Conservation (phyloP, 2,329 filamentous ascomycete species). For the Diaporthe velutina region DNA sequence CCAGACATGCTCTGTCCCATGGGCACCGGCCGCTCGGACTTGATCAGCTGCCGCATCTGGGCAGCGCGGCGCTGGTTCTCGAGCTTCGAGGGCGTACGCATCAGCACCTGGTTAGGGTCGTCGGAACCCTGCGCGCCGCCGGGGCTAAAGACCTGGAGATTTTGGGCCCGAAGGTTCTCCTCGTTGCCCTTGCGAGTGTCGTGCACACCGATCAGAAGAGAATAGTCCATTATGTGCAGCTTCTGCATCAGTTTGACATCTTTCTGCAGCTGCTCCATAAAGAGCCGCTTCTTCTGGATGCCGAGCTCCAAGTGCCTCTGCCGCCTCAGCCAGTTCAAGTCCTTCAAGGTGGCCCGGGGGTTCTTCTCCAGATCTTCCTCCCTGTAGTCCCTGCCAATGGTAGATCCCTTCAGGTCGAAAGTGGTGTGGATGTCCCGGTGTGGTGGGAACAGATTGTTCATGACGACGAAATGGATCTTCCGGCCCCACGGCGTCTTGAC, state of each 20-base stretch:
- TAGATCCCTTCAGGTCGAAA: conserved; percentile 97
- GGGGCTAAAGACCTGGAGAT: conserved; percentile 92
- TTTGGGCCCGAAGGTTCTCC: conserved; percentile 91
- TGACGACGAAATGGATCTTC: conserved; percentile 99
- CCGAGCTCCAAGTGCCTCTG: conserved; percentile 90
- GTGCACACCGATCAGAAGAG: conserved; percentile 92
- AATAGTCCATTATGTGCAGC: conserved; percentile 99
- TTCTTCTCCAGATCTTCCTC: conserved; percentile 92
- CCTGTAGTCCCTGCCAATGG: conserved; percentile 89
- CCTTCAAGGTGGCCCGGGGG: conserved; percentile 92
- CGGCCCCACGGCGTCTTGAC: conserved; percentile 98
- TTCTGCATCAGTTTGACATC: conserved; percentile 90
- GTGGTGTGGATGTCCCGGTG: conserved; percentile 98
- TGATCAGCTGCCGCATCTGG: conserved; percentile 92
- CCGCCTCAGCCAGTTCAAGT: conserved; percentile 94
- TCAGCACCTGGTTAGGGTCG: conserved; percentile 75
- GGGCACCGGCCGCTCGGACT: conserved; percentile 91
- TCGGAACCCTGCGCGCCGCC: conserved; percentile 73
- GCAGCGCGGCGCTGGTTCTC: conserved; percentile 92
- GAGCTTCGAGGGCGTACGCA: conserved; percentile 92
- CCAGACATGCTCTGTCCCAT: conserved; percentile 85
- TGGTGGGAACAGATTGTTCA: conserved; percentile 99
- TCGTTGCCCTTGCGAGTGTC: conserved; percentile 92
- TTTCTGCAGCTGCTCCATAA: conserved; percentile 87
- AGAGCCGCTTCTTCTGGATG: conserved; percentile 86